A percentile compares a stretch with the other conserved stretches of the same genome.
Evolutionary conservation across 306 rosid genomes (phyloP).

Genomic region (Cajanus cajan): DNA sequence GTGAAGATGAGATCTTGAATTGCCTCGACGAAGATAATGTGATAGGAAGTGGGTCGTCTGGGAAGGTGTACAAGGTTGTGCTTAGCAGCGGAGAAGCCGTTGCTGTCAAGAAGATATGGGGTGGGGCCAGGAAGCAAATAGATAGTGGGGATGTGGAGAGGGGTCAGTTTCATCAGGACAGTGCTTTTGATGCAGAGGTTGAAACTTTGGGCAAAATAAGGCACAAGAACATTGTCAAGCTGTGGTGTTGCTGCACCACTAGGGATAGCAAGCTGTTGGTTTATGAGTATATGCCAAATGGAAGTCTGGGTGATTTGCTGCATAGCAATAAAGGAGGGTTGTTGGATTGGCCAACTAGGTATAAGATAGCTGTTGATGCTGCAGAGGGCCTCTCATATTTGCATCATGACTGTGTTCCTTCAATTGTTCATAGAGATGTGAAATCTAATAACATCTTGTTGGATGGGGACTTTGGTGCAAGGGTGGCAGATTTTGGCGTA

Average conservation of each 20-base stretch:
- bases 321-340: slow-evolving; percentile 77
- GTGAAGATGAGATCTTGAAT: slow-evolving; percentile 80
- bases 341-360: slow-evolving; percentile 92
- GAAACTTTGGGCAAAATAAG: slow-evolving; percentile 83
- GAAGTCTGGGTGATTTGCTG: slow-evolving; percentile 88
- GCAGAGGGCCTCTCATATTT: slow-evolving; percentile 96
- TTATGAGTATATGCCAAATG: slow-evolving; percentile 95
- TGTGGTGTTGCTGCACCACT: slow-evolving; percentile 90
- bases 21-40: slow-evolving; percentile 87
- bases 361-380: slow-evolving; percentile 77
- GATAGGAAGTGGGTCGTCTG: slow-evolving; percentile 82
- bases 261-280: slow-evolving; percentile 86
- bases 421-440: slow-evolving; percentile 92
- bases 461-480: slow-evolving; percentile 78
- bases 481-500: slow-evolving; percentile 92
- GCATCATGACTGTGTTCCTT: slow-evolving; percentile 94
- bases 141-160: slow-evolving; percentile 58
- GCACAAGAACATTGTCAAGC: slow-evolving; percentile 94
- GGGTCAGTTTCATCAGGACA: slow-evolving; percentile 49
- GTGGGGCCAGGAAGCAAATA: slow-evolving; percentile 37
- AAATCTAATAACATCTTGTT: slow-evolving; percentile 87
- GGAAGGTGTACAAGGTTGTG: slow-evolving; percentile 88
- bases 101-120: slow-evolving; percentile 88
- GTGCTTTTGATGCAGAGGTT: slow-evolving; percentile 85
- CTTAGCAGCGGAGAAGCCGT: slow-evolving; percentile 66